These are phyloP conservation scores for Herpomyces periplanetae DNA, from an alignment of 2,329 filamentous ascomycete genomes.

Conservation along the genomic window DNA sequence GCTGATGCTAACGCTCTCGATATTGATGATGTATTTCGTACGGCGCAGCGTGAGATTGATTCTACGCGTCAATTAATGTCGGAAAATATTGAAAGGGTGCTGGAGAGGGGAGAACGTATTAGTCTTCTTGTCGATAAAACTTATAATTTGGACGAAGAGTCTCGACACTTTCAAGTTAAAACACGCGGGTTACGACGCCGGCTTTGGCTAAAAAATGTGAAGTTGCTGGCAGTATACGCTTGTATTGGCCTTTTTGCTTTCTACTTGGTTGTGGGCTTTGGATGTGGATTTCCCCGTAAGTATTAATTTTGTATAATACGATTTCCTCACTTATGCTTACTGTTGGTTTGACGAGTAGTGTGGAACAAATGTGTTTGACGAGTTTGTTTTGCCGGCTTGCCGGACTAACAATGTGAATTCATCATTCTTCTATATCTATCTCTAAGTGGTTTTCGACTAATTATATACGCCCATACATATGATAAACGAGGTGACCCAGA, in stretches of 20 bases:
- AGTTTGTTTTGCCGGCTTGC: no score
- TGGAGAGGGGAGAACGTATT: slow-evolving; percentile 66
- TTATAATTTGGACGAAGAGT: slow-evolving; percentile 49
- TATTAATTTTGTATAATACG: slow-evolving; percentile 1
- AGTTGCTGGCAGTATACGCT: slow-evolving; percentile 42
- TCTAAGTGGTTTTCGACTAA: no score
- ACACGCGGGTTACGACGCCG: slow-evolving; percentile 48
- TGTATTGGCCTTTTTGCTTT: slow-evolving; percentile 31
- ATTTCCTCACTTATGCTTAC: not conserved
- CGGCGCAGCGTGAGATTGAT: slow-evolving; percentile 60
- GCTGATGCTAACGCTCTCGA: slow-evolving; percentile 40
- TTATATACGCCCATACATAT: no score
- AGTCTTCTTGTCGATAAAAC: slow-evolving; percentile 89
- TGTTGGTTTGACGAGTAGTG: no score
- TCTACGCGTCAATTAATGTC: slow-evolving; percentile 78
- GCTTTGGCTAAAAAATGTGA: slow-evolving; percentile 99
- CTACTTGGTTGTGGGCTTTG: slow-evolving; percentile 29
- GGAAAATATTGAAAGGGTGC: no score
- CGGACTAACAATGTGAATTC: no score
- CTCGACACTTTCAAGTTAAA: slow-evolving; percentile 56
- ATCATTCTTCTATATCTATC: no score
- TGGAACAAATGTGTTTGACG: no score
- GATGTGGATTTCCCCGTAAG: slow-evolving; percentile 22
- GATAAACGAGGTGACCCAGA: no score
- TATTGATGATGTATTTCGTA: slow-evolving; percentile 39